phyloP scores from a whole-genome alignment of 179 eudicot species.

The Drosera spatulata region DNA sequence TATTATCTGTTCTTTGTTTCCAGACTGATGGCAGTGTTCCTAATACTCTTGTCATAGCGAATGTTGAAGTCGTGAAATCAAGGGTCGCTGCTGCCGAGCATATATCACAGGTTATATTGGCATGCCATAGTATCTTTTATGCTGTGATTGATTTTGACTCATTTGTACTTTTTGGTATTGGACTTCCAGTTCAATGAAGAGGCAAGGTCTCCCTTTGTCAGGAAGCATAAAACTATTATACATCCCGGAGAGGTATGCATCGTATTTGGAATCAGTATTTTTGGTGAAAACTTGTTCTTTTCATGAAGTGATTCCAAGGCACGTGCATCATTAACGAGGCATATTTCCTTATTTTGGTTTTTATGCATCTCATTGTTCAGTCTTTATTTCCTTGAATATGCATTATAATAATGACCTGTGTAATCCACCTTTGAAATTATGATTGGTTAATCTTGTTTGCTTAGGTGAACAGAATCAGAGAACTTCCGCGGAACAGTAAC shows the following conservation, averaged over 20 bases:
- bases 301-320: too few species aligned
- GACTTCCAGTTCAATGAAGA: conserved; percentile 81
- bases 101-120: conserved; percentile 63
- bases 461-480: conserved; percentile 93
- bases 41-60: conserved; percentile 93
- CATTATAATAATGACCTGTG: too few species aligned
- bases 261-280: neutral
- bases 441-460: too few species aligned
- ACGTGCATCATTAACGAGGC: too few species aligned
- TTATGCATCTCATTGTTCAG: too few species aligned
- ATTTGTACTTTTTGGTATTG: too few species aligned
- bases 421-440: too few species aligned
- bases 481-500: conserved; percentile 92
- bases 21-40: conserved; percentile 99
- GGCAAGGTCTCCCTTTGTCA: conserved; percentile 95
- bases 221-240: conserved; percentile 88
- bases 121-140: too few species aligned
- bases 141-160: neutral
- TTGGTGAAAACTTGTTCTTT: neutral
- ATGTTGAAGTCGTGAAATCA: conserved; percentile 93
- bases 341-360: too few species aligned
- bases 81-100: conserved; percentile 99
- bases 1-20: neutral
- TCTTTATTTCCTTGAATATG: too few species aligned
- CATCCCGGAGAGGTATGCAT: conserved; percentile 97